Conservation (phyloP, 2,329 filamentous ascomycete genomes). For the Zymoseptoria ardabiliae region DNA sequence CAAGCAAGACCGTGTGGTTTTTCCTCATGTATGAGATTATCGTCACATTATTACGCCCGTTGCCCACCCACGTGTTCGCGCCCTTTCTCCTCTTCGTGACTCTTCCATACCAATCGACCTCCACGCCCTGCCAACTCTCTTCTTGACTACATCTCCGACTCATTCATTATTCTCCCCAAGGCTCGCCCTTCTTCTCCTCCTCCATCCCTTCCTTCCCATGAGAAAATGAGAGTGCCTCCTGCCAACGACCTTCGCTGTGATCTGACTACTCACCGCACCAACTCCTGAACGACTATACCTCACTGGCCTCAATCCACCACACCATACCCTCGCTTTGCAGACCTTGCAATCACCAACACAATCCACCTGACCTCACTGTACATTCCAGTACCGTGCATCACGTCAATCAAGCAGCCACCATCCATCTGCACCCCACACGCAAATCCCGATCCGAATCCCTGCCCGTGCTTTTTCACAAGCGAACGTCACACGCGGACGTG, state of each 20-base stretch:
- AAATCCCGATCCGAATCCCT: not conserved
- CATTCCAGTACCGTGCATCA: not conserved
- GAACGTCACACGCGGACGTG: not conserved
- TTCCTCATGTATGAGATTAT: no score
- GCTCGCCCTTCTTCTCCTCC: not conserved
- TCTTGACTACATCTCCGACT: not conserved
- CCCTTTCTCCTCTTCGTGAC: not conserved
- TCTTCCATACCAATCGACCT: not conserved
- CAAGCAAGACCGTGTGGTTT: no score
- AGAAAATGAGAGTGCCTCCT: constrained; percentile 6
- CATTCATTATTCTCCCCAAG: not conserved
- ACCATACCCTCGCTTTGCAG: not conserved
- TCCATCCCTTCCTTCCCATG: not conserved
- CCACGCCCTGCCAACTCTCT: not conserved
- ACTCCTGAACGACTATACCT: constrained; percentile 10
- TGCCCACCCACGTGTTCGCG: not conserved
- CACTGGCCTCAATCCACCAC: not conserved
- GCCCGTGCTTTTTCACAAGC: not conserved
- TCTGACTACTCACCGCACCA: constrained; percentile 12
- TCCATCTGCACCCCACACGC: not conserved
- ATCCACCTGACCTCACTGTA: not conserved
- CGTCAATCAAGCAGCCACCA: not conserved
- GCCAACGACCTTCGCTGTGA: not conserved
- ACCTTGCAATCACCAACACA: not conserved
- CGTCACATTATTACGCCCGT: no score